phyloP scores from a whole-genome alignment of 2,329 filamentous ascomycete genomes.

The Daldinia sp. region DNA sequence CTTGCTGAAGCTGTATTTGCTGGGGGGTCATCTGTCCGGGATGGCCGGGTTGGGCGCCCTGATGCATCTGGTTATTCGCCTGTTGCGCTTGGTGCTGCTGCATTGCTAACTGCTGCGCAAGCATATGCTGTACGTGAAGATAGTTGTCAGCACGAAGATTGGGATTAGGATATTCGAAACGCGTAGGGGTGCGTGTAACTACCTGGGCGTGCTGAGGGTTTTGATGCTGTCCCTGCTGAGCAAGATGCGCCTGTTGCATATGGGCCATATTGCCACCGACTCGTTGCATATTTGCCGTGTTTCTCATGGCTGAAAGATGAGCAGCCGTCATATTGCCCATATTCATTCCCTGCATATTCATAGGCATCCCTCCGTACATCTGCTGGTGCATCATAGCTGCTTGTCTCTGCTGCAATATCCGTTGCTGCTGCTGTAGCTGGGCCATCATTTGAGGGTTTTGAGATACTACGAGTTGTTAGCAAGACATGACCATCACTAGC shows the following conservation, averaged over 20 bases:
- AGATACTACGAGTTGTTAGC: slow-evolving; percentile 29
- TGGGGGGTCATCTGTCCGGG: slow-evolving; percentile 52
- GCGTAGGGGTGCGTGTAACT: slow-evolving; percentile 4
- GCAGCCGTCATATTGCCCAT: slow-evolving; percentile 47
- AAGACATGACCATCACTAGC: not conserved
- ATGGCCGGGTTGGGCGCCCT: slow-evolving; percentile 47
- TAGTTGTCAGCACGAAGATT: not conserved
- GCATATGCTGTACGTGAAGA: slow-evolving; percentile 10
- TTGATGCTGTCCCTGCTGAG: slow-evolving; percentile 45
- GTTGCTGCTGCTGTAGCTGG: slow-evolving; percentile 44
- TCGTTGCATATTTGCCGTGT: slow-evolving; percentile 48
- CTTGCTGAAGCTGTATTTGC: slow-evolving; percentile 52
- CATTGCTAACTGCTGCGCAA: slow-evolving; percentile 47
- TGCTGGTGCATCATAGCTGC: slow-evolving; percentile 45
- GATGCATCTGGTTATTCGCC: slow-evolving; percentile 53
- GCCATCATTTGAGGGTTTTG: slow-evolving; percentile 47
- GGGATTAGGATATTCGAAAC: not conserved
- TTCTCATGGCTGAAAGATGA: slow-evolving; percentile 56
- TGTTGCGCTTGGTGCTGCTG: slow-evolving; percentile 53
- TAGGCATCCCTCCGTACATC: slow-evolving; percentile 50
- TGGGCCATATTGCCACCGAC: slow-evolving; percentile 48
- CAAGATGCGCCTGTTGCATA: slow-evolving; percentile 51
- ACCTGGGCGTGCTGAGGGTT: slow-evolving; percentile 44
- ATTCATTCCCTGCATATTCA: slow-evolving; percentile 50
- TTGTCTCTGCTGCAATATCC: slow-evolving; percentile 28